Base-by-base conservation (phyloP, 1,284 basidiomycete genomes). In the Moniliella sp. region DNA sequence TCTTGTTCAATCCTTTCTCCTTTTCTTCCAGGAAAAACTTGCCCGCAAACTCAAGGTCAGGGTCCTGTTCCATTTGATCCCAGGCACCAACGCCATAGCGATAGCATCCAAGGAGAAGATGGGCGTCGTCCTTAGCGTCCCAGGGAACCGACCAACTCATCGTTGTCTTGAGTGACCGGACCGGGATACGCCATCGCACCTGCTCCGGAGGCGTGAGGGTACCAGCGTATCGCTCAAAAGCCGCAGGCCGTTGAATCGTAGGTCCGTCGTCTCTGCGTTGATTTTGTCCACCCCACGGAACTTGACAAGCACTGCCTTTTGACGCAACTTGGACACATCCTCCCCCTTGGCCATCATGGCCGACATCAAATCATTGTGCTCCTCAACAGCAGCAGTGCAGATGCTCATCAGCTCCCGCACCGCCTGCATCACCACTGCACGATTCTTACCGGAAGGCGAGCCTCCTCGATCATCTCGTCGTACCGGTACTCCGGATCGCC, bases 11-110 rank as follows among this genome's bases (percentile, higher is more conserved):
- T n/a, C n/a, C n/a, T n/a, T n/a, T n/a, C n/a, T n/a, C n/a, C n/a
- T n/a, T n/a, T n/a, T n/a, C n/a, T n/a, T n/a, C n/a, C n/a, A 97
- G 69, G 72, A 94, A 97, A 65, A 97, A 88, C 60, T 88, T 91
- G 61, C 78, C 82, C 2, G 75, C 70, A 12, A 99, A 69, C 3
- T 74, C 73, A 2, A 99, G 73, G 34, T 73, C 71, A 2, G 73
- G 63, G 60, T 99, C 91, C 56, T 80, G 79, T 51, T 77, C 73
- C 67, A 97, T 94, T 27, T 72, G 69, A 57, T 97, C 91, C 91
- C 91, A 99, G 46, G 78, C 81, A 12, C 86, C 86, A 57, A 97
- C 91, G 15, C 91, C 91, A 50, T 97, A 78, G 30, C 77, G 61
- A 69, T 72, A 94, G 12, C 91, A 81, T 17, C 91, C 91, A 31